Evolutionary conservation across 768 basidiomycete genomes (phyloP).

Genomic region (Boletellus ananas): DNA sequence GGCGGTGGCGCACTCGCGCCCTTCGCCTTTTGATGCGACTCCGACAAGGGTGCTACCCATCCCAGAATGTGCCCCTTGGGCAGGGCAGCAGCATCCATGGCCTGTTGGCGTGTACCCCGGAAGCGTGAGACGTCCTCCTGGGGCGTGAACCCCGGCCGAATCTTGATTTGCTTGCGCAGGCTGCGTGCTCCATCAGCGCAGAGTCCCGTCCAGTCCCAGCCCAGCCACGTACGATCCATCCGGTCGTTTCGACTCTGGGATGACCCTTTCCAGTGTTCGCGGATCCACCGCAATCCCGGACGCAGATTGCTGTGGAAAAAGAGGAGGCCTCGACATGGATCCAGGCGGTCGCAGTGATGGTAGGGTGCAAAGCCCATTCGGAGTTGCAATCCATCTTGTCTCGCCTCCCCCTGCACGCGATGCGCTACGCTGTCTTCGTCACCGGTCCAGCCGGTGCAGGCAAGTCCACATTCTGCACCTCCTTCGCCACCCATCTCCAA

Average conservation of each 20-base stretch:
- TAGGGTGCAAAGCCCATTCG: slow-evolving; percentile 8
- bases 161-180: slow-evolving; percentile 81
- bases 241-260: slow-evolving; percentile 75
- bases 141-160: slow-evolving; percentile 90
- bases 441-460: slow-evolving; percentile 98
- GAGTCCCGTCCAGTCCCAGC: slow-evolving; percentile 4
- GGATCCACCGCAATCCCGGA: slow-evolving; percentile 87
- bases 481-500: slow-evolving; percentile 86
- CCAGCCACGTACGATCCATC: slow-evolving; percentile 71
- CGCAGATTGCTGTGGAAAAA: slow-evolving; percentile 64
- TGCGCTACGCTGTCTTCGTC: slow-evolving; percentile 87
- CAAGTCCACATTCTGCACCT: slow-evolving; percentile 89
- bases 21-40: slow-evolving; percentile 29
- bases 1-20: slow-evolving; percentile 37
- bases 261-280: slow-evolving; percentile 79
- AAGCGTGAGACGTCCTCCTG: slow-evolving; percentile 92
- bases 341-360: background rate
- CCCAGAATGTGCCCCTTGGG: slow-evolving; percentile 83
- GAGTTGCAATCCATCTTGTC: slow-evolving; percentile 30
- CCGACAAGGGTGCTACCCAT: slow-evolving; percentile 62
- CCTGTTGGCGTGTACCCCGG: slow-evolving; percentile 70
- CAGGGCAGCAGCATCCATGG: slow-evolving; percentile 58
- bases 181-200: slow-evolving; percentile 38
- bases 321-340: slow-evolving; percentile 69
- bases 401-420: slow-evolving; percentile 25